Base-by-base conservation (phyloP, 2,329 filamentous ascomycete species). In the Aspergillus ochraceus region DNA sequence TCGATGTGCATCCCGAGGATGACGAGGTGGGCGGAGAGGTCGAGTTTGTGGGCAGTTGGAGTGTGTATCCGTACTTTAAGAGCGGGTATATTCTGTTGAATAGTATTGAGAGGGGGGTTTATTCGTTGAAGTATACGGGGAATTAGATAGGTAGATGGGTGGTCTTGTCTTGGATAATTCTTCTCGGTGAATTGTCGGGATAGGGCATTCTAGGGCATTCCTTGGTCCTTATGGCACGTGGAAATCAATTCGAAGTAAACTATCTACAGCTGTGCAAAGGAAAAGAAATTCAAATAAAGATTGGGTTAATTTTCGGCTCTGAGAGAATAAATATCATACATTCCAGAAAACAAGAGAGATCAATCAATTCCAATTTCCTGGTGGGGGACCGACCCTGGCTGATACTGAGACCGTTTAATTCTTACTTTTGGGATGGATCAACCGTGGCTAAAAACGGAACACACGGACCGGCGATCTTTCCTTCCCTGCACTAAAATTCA, bases 101-200 rank as follows among this genome's bases (percentile, higher is more conserved):
- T 49, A 64, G 64, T 47, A 66, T 66, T 10, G 64, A 66, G 59
- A 52, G 62, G 19, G 64, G 62, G 9, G 42, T 66, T 19, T 66
- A 61, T n/a, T 64, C 64, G 46, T 47, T 66, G 26, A 64, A 64
- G 62, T 66, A 64, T 52, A 64, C 60, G 2, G 60, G 57, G 42
- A 26, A 24, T n/a, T 46, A 20, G 22, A 24, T 26, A 24, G 22
- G 45, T 47, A 24, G 45, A 29, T 29, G 26, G 8, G 5, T 26
- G 26, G 8, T 9, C 3, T 46, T 19, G 20, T 46, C 5, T 19
- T n/a, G 36, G 2, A 0, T 42, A 11, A 14, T 36, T 36, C 12
- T 36, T 14, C 32, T 36, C 11, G 32, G 32, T 36, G 32, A 10
- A 36, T 3, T 36, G 8, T 36, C 32, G 17, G 36, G 36, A 42